phyloP scores from a whole-genome alignment of 805 yeast genomes.

The Ogataea dorogensis region DNA sequence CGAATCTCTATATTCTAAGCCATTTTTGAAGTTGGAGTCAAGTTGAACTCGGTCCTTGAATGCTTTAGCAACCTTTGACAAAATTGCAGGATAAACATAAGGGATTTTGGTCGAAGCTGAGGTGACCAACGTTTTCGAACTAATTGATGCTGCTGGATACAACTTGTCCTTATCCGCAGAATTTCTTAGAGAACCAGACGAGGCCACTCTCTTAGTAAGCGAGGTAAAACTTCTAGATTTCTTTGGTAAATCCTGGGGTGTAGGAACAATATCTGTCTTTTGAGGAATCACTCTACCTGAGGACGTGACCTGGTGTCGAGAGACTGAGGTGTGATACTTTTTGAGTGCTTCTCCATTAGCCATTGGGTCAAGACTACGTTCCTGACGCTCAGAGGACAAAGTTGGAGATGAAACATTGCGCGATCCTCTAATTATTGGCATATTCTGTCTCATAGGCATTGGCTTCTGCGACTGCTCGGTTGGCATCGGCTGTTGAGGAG shows the following conservation, averaged over 20 bases:
- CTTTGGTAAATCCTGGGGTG: conserved; percentile 33
- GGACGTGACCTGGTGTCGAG: conserved; percentile 38
- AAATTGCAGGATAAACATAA: conserved; percentile 81
- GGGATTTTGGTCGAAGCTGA: conserved; percentile 52
- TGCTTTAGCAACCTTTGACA: conserved; percentile 78
- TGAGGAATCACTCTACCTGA: conserved; percentile 48
- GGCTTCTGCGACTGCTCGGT: conserved; percentile 31
- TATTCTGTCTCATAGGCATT: conserved; percentile 39
- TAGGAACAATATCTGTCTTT: conserved; percentile 37
- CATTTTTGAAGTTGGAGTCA: conserved; percentile 84
- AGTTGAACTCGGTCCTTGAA: conserved; percentile 68
- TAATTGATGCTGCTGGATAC: conserved; percentile 28
- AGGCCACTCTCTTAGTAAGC: conserved; percentile 38
- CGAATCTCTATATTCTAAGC: conserved; percentile 86
- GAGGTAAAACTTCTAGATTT: conserved; percentile 49
- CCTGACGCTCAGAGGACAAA: conserved; percentile 19
- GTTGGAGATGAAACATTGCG: conserved; percentile 27
- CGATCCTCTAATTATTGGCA: conserved; percentile 34
- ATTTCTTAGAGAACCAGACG: conserved; percentile 31
- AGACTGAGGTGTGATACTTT: conserved; percentile 34
- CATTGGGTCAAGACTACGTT: conserved; percentile 3
- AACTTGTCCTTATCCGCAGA: conserved; percentile 32
- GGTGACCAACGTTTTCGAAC: conserved; percentile 48
- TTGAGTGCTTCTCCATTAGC: conserved; percentile 25
- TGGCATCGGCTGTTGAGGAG: conserved; percentile 8